phyloP scores from a whole-genome alignment of 257 asterid species.

The Capsicum chinense region DNA sequence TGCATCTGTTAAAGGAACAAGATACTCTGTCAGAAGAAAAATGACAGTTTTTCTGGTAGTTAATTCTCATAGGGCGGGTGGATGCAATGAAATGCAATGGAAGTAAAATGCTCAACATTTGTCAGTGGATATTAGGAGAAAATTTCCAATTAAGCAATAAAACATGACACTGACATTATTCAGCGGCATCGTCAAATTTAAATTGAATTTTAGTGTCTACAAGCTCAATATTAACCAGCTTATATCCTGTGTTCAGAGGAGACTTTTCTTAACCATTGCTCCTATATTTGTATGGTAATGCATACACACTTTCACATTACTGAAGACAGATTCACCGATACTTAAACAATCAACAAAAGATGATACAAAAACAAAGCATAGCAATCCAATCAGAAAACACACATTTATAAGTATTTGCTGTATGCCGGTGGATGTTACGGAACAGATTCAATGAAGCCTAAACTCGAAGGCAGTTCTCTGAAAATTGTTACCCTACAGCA shows the following conservation, averaged over 20 bases:
- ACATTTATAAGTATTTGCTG: background rate
- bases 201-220: background rate
- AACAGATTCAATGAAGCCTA: background rate
- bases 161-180: background rate
- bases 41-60: background rate
- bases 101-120: background rate
- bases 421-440: background rate
- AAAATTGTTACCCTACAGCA: background rate
- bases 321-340: background rate
- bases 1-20: constrained; percentile 64
- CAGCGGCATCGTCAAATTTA: background rate
- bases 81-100: background rate
- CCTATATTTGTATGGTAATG: background rate
- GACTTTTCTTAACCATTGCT: background rate
- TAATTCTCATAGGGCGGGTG: background rate
- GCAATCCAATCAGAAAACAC: background rate
- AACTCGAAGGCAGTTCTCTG: background rate
- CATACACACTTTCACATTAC: background rate
- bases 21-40: background rate
- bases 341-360: background rate
- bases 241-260: background rate
- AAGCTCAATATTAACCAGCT: background rate
- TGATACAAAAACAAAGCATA: background rate
- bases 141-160: background rate
- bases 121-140: background rate